Percentiles rank a stretch among this genome's conserved stretches.
phyloP scores from a whole-genome alignment of 1,139 yeast genomes.

The Wickerhamomyces sp. region DNA sequence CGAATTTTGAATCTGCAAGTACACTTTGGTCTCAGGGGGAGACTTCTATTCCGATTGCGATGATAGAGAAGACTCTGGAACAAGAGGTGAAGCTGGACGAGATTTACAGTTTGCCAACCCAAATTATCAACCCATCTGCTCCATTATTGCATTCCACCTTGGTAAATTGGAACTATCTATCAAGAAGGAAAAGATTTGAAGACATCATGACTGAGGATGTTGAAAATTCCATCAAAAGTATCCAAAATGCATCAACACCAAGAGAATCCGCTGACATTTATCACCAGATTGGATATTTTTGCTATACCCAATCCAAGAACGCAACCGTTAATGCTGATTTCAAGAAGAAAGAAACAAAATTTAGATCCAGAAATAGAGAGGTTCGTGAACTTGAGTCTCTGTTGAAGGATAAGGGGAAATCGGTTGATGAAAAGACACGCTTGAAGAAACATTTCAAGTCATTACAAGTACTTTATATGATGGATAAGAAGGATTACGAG shows the following conservation, averaged over 20 bases:
- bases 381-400: slow-evolving; percentile 43
- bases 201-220: slow-evolving; percentile 55
- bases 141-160: slow-evolving; percentile 43
- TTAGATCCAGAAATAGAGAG: slow-evolving; percentile 38
- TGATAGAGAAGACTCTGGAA: slow-evolving; percentile 31
- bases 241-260: slow-evolving; percentile 17
- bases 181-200: slow-evolving; percentile 62
- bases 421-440: slow-evolving; percentile 39
- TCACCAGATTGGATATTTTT: slow-evolving; percentile 66
- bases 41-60: slow-evolving; percentile 46
- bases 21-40: slow-evolving; percentile 59
- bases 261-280: slow-evolving; percentile 38
- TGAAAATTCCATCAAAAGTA: slow-evolving; percentile 32
- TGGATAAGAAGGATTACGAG: slow-evolving; percentile 46
- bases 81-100: slow-evolving; percentile 1
- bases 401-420: slow-evolving; percentile 34
- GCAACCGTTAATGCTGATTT: slow-evolving; percentile 41
- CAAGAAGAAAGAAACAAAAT: slow-evolving; percentile 34
- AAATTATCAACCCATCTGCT: slow-evolving; percentile 25
- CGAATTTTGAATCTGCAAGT: slow-evolving; percentile 46
- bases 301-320: slow-evolving; percentile 60
- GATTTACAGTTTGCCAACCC: slow-evolving; percentile 18
- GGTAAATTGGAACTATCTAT: slow-evolving; percentile 66
- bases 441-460: slow-evolving; percentile 48
- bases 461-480: slow-evolving; percentile 40